A percentile compares a stretch with the other conserved stretches of the same genome.
These are phyloP conservation scores for Alternaria triticimaculans DNA, from an alignment of 2,329 filamentous ascomycete genomes.

Conservation along the genomic window DNA sequence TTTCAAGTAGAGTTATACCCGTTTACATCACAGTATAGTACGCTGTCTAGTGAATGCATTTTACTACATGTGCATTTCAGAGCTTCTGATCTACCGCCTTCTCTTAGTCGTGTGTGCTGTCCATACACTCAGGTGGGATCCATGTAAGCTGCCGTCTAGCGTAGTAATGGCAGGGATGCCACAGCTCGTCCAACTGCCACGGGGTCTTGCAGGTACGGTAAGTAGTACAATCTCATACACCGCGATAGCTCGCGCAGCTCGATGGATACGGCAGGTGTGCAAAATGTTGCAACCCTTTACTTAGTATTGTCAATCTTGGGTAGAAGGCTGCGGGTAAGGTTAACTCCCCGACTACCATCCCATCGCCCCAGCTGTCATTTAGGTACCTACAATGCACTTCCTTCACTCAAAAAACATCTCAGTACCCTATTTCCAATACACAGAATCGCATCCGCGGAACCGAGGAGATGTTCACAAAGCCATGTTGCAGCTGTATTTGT, in stretches of 20 bases:
- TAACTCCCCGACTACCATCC: neutral
- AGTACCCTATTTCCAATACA: neutral
- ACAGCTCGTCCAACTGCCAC: neutral
- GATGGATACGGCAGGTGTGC: neutral
- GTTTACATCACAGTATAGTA: neutral
- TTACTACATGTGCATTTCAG: neutral
- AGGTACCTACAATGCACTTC: neutral
- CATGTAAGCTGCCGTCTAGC: neutral
- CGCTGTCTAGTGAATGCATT: neutral
- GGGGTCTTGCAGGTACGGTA: neutral
- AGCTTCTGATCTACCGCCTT: neutral
- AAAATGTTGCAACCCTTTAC: neutral
- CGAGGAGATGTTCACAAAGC: constrained; percentile 12
- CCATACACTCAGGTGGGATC: neutral
- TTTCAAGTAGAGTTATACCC: neutral
- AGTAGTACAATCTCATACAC: neutral
- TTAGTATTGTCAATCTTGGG: no score
- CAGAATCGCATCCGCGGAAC: constrained; percentile 7
- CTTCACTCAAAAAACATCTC: neutral
- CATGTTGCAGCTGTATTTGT: neutral
- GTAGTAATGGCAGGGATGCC: neutral
- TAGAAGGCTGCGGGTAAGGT: neutral
- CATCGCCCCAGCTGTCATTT: neutral
- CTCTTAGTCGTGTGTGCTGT: neutral
- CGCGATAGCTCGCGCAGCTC: neutral